Evolutionary conservation across 192 early-diverging fungal species (phyloP), one percentile per base, ranked within the genome.

Genomic region (Coemansia sp.): DNA sequence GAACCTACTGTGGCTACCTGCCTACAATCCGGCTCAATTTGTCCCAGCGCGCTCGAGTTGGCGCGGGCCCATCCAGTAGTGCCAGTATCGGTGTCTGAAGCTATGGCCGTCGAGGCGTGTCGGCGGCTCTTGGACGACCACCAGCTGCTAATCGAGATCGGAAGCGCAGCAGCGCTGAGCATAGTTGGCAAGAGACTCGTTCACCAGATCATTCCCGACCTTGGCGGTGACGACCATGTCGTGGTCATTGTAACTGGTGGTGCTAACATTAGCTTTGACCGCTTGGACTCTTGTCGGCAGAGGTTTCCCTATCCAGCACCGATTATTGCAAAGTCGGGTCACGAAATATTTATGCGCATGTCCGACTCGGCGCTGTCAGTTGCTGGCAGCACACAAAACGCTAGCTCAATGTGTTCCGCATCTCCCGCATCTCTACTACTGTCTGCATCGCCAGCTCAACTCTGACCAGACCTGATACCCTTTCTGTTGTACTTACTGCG

Each of bases 211-310:
- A 55, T 91, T 36, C 89, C 90, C 0, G 73, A 84, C 20, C 76
- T 93, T 12, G 76, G 70, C 1, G 67, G 75, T 29, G 69, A 84
- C 18, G 87, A 87, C 15, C 83, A 91, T 63, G 82, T 93, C 9
- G 90, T 93, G 6, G 82, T 93, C 13, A 75, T 93, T 40, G 87
- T 91, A 38, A 88, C 88, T 64, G 91, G 91, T 29, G 90, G 91
- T 0, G 88, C 88, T 43, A 89, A 91, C 69, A 88, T 90, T 29
- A 86, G 69, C 64, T 78, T 93, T 44, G 87, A 86, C 8, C 74
- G 84, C 51, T 64, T 93, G 42, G 85, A 88, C 22, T 66, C 84
- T 10, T 91, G 80, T 70, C 86, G 87, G 36, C 81, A 87, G 63
- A 79, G 84, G 63, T 91, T 88, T 63, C 76, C 87, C 5, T 86